Evolutionary conservation across 2,329 filamentous ascomycete genomes (phyloP), one percentile per base, ranked within the genome.

Genomic region (Ciborinia camelliae): DNA sequence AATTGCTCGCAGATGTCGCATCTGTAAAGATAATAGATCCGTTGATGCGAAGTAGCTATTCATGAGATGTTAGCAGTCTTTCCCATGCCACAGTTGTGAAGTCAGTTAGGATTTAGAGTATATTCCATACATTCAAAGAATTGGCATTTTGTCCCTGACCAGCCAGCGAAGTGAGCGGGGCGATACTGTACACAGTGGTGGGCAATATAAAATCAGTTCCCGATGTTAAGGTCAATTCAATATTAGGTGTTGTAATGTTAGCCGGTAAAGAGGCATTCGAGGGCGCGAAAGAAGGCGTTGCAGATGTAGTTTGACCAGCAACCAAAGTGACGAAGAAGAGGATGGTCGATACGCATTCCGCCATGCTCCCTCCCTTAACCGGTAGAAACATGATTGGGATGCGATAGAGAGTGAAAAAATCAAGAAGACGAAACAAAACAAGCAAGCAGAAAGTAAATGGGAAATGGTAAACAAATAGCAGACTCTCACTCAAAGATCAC

Each of bases 241-340:
- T 69, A 64, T 66, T 51, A n/a, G 66, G 53, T 4, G 60, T 47
- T 18, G 54, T 65, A 64, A 70, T 69, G 18, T 64, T 64, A 12
- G 55, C 18, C 45, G 69, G 68, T 8, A 73, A 59, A 15, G 71
- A 67, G 41, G 55, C 58, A 65, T 74, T 74, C 37, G 73, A 69
- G 18, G 71, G 70, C n/a, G 55, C 10, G 37, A 63, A 58, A 30
- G 54, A 58, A 15, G 73, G 68, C 28, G 67, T 62, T 63, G 43
- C 20, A 53, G 67, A 60, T 63, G 47, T 23, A 57, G 55, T 62
- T 26, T 74, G 71, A 26, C 67, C 71, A 53, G 67, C 63, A 37
- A 68, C 70, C 60, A 71, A 54, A 53, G 57, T 57, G 26, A 65
- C 30, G 51, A 71, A 50, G 37, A 67, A 18, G 23, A 73, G 50